Base-by-base conservation (phyloP, 2,329 filamentous ascomycete genomes). In the Coccinonectria pachysandricola region DNA sequence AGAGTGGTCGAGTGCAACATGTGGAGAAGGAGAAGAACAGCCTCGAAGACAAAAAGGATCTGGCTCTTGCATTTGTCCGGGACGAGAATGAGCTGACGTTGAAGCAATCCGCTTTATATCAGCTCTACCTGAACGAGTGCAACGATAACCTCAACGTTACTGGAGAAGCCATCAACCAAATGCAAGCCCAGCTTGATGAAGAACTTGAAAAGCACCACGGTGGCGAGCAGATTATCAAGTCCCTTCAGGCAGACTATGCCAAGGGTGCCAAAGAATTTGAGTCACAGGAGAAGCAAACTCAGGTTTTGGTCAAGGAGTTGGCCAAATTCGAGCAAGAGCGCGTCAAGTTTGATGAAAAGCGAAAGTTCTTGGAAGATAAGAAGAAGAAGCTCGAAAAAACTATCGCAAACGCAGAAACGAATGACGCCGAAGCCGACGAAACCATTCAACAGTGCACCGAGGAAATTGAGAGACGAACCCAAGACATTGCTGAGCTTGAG, bases 291-390 rank as follows among this genome's bases (percentile, higher is more conserved):
- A 88, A 92, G 55, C 70, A 83, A 27, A 77, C 79, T 0, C 83
- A 95, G 42, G 67, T 64, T 14, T 65, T 94, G 28, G 61, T 79
- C 34, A 94, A 94, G 50, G 84, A 96, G 50, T 77, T 91, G 58
- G 77, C 85, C 22, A 88, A 87, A 49, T 86, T 92, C 36, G 92
- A 98, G 49, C 94, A 96, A 50, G 91, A 96, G 49, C 78, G 79
- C 12, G 91, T 98, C 56, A 98, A 98, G 50, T 87, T 93, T 41
- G 88, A 96, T 39, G 92, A 98, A 56, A 96, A 96, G 65, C 79
- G 80, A 53, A 98, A 98, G 52, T 96, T 96, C 54, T 60, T 98
- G 39, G 65, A 71, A 3, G 79, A 79, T 47, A 98, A 98, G 61
- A 79, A 83, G 45, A 94, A 91, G 63, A 98, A 98, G 59, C 69